Percentiles rank a stretch among this genome's conserved stretches.
Evolutionary conservation across 2,329 filamentous ascomycete genomes (phyloP).

Genomic region (Cercospora nicotianae): DNA sequence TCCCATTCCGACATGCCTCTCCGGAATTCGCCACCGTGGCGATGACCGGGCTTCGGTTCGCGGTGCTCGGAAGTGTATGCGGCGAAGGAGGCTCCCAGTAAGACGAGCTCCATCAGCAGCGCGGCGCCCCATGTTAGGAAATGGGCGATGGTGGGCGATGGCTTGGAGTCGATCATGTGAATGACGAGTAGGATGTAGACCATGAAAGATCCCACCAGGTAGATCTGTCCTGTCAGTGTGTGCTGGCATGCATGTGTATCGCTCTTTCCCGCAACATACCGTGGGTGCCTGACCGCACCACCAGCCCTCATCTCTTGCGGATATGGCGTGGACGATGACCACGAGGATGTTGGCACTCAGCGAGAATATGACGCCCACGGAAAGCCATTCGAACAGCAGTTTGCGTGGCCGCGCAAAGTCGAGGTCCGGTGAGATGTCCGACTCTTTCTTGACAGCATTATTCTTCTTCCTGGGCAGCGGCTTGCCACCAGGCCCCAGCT

Average conservation of each 20-base stretch:
- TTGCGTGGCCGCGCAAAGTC: constrained; percentile 68
- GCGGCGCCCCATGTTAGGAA: constrained; percentile 75
- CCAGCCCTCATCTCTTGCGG: constrained; percentile 65
- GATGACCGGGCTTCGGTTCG: constrained; percentile 57
- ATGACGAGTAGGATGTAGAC: constrained; percentile 83
- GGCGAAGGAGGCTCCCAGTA: constrained; percentile 67
- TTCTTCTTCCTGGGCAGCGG: constrained; percentile 69
- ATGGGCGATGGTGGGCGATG: constrained; percentile 78
- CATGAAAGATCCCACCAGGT: constrained; percentile 80
- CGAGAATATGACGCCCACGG: constrained; percentile 67
- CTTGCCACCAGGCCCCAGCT: constrained; percentile 82
- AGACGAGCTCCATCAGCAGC: constrained; percentile 68
- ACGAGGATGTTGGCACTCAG: constrained; percentile 74
- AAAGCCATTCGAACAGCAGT: constrained; percentile 72
- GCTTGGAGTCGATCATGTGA: constrained; percentile 78
- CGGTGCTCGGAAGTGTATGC: constrained; percentile 69
- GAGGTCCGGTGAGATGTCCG: constrained; percentile 46
- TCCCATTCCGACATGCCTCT: constrained; percentile 59
- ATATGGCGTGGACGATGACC: constrained; percentile 72
- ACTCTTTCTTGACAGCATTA: constrained; percentile 57
- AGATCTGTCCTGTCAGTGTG: constrained; percentile 61
- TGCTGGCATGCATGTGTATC: constrained; percentile 3
- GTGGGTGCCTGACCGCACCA: constrained; percentile 79
- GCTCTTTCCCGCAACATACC: constrained; percentile 53
- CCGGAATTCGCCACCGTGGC: constrained; percentile 37